Evolutionary conservation across 306 rosid species (phyloP).

Genomic region (Sophora flavescens): DNA sequence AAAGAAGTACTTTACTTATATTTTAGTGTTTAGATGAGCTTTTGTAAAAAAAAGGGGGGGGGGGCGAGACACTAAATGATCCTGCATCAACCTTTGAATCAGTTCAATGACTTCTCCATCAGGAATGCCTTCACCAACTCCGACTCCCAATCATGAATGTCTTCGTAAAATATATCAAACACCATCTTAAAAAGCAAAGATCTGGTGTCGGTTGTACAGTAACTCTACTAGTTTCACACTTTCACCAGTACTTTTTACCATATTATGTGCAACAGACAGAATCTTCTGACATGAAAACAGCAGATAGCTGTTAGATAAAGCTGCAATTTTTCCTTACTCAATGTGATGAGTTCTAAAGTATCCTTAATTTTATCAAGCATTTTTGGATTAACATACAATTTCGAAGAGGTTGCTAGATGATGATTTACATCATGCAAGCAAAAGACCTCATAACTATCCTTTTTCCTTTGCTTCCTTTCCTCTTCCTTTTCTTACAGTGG

Average conservation of each 20-base stretch:
- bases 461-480: background rate
- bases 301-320: background rate
- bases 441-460: background rate
- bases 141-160: slow-evolving; percentile 11
- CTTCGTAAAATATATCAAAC: background rate
- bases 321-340: background rate
- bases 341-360: background rate
- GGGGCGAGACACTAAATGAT: background rate
- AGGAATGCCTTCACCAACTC: background rate
- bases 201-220: background rate
- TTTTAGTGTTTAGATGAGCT: background rate
- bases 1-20: slow-evolving; percentile 5
- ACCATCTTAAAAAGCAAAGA: background rate
- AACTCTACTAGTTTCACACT: background rate
- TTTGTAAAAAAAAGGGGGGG: background rate
- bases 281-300: background rate
- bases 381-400: background rate
- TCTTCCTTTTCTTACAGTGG: background rate
- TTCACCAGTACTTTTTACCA: background rate
- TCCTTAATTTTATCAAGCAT: background rate
- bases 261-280: background rate
- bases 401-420: background rate
- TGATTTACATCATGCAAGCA: slow-evolving; percentile 11
- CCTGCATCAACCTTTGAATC: slow-evolving; percentile 1
- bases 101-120: background rate